Evolutionary conservation across 495 filamentous ascomycete genomes (phyloP).

Genomic region (Podospora conica): DNA sequence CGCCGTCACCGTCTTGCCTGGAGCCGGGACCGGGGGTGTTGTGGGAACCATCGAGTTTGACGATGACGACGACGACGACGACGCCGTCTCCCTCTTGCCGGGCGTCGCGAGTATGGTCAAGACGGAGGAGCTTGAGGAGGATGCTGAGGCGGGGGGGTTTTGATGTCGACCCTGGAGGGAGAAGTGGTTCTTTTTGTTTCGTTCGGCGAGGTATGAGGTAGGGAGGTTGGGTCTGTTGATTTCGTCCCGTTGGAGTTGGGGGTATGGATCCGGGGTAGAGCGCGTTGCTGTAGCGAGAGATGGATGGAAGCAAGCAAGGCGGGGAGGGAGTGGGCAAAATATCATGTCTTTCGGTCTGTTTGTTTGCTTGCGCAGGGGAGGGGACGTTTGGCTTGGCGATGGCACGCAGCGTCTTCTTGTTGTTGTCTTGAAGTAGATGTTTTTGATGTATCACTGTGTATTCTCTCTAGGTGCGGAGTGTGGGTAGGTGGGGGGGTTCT

Average conservation of each 20-base stretch:
- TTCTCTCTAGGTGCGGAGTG: too few species aligned
- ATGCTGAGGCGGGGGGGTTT: not conserved
- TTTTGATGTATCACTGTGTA: too few species aligned
- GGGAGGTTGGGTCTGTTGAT: not conserved
- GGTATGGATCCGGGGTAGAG: not conserved
- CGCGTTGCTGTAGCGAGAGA: not conserved
- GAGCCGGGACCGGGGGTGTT: not conserved
- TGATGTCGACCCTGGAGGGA: not conserved
- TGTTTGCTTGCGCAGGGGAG: not conserved
- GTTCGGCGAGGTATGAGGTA: not conserved
- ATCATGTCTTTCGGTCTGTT: too few species aligned
- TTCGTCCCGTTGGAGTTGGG: not conserved
- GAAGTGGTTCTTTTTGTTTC: not conserved
- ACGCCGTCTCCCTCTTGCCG: too few species aligned
- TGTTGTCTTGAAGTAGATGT: too few species aligned
- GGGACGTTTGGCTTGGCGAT: too few species aligned
- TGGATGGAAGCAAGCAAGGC: not conserved
- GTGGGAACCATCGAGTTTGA: not conserved
- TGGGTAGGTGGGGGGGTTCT: too few species aligned
- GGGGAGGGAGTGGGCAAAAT: not conserved
- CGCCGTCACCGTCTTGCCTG: not conserved
- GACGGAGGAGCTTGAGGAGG: too few species aligned
- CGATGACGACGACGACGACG: too few species aligned
- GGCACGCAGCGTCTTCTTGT: too few species aligned
- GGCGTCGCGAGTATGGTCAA: too few species aligned